These are phyloP conservation scores for Graphiopsis chlorocephala DNA, from an alignment of 2,329 filamentous ascomycete species.

Conservation along the genomic window DNA sequence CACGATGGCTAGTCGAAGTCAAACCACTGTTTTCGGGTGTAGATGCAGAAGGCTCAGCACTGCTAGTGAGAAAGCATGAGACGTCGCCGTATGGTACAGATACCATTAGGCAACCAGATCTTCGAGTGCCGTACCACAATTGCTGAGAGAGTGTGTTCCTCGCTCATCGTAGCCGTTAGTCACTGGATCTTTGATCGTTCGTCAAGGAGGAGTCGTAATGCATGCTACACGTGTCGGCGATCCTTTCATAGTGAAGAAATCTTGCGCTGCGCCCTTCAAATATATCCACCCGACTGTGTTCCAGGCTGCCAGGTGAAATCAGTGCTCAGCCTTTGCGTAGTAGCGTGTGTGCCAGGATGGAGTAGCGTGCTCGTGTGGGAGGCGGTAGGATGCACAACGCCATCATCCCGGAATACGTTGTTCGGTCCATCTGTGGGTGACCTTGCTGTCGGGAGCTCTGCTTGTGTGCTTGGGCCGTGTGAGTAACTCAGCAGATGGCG, in stretches of 20 bases:
- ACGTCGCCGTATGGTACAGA: not conserved
- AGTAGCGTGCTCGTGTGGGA: not conserved
- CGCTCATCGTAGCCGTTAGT: not conserved
- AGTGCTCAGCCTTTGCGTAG: slow-evolving; percentile 4
- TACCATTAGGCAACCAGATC: not conserved
- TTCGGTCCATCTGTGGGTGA: not conserved
- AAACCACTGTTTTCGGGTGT: not conserved
- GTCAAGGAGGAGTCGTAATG: not conserved
- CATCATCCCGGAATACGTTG: not conserved
- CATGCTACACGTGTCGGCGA: not conserved
- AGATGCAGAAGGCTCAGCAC: not conserved
- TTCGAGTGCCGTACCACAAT: not conserved
- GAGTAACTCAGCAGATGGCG: not conserved
- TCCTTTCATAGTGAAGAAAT: not conserved
- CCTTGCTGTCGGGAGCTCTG: not conserved
- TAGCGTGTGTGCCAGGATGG: not conserved
- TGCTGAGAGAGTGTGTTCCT: not conserved
- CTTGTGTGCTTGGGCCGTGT: not conserved
- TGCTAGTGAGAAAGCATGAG: not conserved
- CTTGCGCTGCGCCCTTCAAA: not conserved
- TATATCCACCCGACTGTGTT: not conserved
- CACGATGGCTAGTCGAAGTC: not conserved
- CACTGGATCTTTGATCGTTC: not conserved
- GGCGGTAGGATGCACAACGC: not conserved
- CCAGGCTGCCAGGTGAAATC: slow-evolving; percentile 6